Conservation (phyloP, 2,329 filamentous ascomycete genomes). For the Lasiodiplodia sp. region DNA sequence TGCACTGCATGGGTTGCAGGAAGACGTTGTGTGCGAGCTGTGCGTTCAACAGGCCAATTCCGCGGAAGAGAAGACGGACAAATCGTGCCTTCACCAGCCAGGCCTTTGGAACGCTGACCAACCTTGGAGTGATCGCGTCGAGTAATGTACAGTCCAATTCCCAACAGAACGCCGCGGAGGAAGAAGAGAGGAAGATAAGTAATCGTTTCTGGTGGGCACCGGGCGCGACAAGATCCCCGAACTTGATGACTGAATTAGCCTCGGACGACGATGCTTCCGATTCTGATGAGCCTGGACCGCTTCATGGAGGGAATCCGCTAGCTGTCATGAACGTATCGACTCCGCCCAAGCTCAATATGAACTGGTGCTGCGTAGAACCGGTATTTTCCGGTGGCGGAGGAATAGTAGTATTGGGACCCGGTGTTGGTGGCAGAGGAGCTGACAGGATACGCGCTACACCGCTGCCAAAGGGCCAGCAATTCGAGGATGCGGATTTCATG, state of each 20-base stretch:
- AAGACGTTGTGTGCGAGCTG: constrained; percentile 68
- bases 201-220: constrained; percentile 67
- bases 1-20: constrained; percentile 68
- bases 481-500: constrained; percentile 63
- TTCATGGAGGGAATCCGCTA: constrained; percentile 30
- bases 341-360: constrained; percentile 58
- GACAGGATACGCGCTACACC: constrained; percentile 65
- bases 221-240: constrained; percentile 61
- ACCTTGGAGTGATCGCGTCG: constrained; percentile 18
- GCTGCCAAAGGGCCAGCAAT: constrained; percentile 61
- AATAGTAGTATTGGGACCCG: constrained; percentile 62
- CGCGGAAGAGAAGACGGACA: constrained; percentile 48
- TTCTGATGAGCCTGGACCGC: constrained; percentile 41
- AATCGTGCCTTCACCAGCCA: constrained; percentile 46
- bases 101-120: constrained; percentile 44
- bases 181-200: constrained; percentile 31
- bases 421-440: constrained; percentile 57
- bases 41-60: constrained; percentile 63
- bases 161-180: background rate
- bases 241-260: constrained; percentile 63
- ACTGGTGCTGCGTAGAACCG: constrained; percentile 67
- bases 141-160: constrained; percentile 3
- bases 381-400: constrained; percentile 67
- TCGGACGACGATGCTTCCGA: constrained; percentile 47
- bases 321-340: constrained; percentile 44